Conservation (phyloP, 257 asterid genomes). For the Salvia miltiorrhiza region DNA sequence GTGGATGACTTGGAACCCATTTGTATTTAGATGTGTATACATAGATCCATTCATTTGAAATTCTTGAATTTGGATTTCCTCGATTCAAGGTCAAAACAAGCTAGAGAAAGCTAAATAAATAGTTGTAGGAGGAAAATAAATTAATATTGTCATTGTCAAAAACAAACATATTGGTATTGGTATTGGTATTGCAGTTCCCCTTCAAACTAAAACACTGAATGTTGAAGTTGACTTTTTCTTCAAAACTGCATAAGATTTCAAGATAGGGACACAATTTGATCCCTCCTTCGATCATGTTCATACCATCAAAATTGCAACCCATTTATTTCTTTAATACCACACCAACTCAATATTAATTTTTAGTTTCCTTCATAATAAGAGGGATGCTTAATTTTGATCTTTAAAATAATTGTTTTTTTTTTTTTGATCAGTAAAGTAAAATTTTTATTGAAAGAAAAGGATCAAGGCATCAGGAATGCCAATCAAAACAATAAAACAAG, state of each 20-base stretch:
- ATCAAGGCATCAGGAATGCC: too few species aligned
- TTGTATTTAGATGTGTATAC: neutral
- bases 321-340: neutral
- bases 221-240: conserved; percentile 4
- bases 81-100: neutral
- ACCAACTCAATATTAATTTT: too few species aligned
- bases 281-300: conserved; percentile 17
- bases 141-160: too few species aligned
- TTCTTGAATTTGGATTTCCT: neutral
- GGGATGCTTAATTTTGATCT: too few species aligned
- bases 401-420: too few species aligned
- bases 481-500: too few species aligned
- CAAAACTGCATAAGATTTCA: neutral
- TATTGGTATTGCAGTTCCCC: neutral
- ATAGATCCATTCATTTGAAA: neutral
- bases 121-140: too few species aligned
- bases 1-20: too few species aligned
- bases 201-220: conserved; percentile 18
- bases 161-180: neutral
- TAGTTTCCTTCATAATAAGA: too few species aligned
- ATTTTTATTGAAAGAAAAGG: too few species aligned
- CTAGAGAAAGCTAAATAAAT: too few species aligned
- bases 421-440: too few species aligned
- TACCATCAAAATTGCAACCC: conserved; percentile 3
- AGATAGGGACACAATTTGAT: neutral